These are phyloP conservation scores for Chaetomiaceae sp. DNA, from an alignment of 2,329 filamentous ascomycete species.

Conservation along the genomic window DNA sequence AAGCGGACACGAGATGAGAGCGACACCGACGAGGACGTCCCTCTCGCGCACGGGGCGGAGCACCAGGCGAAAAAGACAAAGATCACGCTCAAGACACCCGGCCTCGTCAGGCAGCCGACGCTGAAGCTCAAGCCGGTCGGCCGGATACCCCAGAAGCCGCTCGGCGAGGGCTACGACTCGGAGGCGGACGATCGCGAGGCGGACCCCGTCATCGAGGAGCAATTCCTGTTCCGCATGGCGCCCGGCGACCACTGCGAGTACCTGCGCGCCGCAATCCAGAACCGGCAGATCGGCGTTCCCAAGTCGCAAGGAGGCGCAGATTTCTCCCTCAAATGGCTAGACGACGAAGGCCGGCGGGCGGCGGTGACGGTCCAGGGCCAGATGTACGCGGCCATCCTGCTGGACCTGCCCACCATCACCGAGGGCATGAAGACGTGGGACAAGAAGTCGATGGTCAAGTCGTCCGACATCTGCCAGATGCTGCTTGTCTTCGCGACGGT, in stretches of 20 bases:
- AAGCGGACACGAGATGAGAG: slow-evolving; percentile 56
- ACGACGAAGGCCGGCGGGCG: slow-evolving; percentile 67
- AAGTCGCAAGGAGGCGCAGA: slow-evolving; percentile 66
- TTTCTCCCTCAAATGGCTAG: slow-evolving; percentile 75
- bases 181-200: slow-evolving; percentile 86
- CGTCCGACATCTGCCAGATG: slow-evolving; percentile 86
- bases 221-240: slow-evolving; percentile 83
- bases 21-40: slow-evolving; percentile 41
- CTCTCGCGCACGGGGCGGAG: slow-evolving; percentile 31
- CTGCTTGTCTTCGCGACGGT: slow-evolving; percentile 71
- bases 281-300: slow-evolving; percentile 60
- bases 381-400: slow-evolving; percentile 71
- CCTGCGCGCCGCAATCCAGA: slow-evolving; percentile 44
- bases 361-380: slow-evolving; percentile 65
- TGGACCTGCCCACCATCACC: slow-evolving; percentile 81
- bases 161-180: slow-evolving; percentile 91
- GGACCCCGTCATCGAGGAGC: slow-evolving; percentile 84
- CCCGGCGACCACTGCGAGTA: slow-evolving; percentile 84
- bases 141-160: slow-evolving; percentile 62
- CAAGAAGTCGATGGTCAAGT: slow-evolving; percentile 81
- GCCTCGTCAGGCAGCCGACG: slow-evolving; percentile 39
- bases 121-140: slow-evolving; percentile 45
- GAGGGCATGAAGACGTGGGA: slow-evolving; percentile 95
- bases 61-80: slow-evolving; percentile 50
- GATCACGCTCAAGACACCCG: slow-evolving; percentile 38